Conservation (phyloP, 768 basidiomycete species). For the Sistotremastrum niveocremeum region DNA sequence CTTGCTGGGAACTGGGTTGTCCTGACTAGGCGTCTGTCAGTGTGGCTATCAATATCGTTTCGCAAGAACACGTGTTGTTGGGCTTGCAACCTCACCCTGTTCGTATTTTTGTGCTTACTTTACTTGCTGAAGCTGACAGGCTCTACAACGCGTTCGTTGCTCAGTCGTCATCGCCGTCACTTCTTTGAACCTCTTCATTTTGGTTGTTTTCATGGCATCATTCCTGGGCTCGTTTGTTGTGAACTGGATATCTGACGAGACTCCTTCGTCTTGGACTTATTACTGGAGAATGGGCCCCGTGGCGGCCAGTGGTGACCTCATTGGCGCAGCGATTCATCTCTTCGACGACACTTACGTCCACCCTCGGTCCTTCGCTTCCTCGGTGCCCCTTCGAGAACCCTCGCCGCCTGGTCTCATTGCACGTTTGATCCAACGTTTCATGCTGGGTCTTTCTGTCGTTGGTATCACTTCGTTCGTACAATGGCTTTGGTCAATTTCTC, state of each 20-base stretch:
- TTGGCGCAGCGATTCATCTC: conserved; percentile 46
- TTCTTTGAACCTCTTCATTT: conserved; percentile 47
- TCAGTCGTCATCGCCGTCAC: conserved; percentile 52
- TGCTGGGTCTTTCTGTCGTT: conserved; percentile 65
- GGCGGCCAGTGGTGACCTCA: conserved; percentile 44
- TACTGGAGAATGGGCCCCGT: conserved; percentile 37
- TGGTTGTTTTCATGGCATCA: conserved; percentile 54
- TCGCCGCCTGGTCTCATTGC: conserved; percentile 33
- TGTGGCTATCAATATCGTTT: conserved; percentile 71
- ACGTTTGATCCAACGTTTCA: conserved; percentile 52
- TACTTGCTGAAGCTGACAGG: conserved; percentile 1
- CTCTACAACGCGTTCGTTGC: conserved; percentile 8
- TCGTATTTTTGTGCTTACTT: neutral
- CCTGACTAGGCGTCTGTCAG: conserved; percentile 20
- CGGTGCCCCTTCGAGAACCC: conserved; percentile 10
- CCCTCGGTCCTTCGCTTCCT: conserved; percentile 8
- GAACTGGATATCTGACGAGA: conserved; percentile 35
- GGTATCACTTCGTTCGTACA: conserved; percentile 67
- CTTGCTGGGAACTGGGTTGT: too few relatives aligned
- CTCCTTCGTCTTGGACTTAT: conserved; percentile 26
- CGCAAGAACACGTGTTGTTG: conserved; percentile 52
- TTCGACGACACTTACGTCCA: conserved; percentile 19
- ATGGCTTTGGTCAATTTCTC: conserved; percentile 49
- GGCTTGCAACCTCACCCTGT: conserved; percentile 71
- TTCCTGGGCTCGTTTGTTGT: conserved; percentile 58